These are phyloP conservation scores for Ophiostoma perfectum DNA, from an alignment of 2,329 filamentous ascomycete genomes.

Conservation along the genomic window DNA sequence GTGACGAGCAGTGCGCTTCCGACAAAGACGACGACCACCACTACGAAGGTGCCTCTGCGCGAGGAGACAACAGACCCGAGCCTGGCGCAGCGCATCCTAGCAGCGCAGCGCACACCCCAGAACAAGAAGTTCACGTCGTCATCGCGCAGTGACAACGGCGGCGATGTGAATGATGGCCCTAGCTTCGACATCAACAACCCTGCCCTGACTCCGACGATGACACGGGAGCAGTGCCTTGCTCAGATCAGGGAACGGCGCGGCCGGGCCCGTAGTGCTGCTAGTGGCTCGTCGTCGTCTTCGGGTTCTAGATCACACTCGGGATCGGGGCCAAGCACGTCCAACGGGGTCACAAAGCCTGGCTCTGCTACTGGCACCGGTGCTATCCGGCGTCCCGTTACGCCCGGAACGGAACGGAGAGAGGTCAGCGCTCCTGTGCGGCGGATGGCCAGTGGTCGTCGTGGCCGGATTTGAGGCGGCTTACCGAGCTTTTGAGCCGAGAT, in stretches of 20 bases:
- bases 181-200: constrained; percentile 53
- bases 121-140: constrained; percentile 21
- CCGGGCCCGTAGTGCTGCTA: constrained; percentile 58
- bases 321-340: not conserved
- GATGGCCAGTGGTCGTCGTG: constrained; percentile 22
- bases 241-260: constrained; percentile 69
- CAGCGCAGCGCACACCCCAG: constrained; percentile 41
- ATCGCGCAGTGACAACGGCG: not conserved
- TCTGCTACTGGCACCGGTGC: constrained; percentile 6
- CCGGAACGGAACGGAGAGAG: constrained; percentile 24
- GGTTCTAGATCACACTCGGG: not conserved
- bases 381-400: constrained; percentile 24
- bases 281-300: constrained; percentile 18
- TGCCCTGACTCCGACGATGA: constrained; percentile 60
- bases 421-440: constrained; percentile 26
- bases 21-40: constrained; percentile 45
- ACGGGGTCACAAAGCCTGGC: constrained; percentile 6
- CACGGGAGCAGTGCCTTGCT: constrained; percentile 67
- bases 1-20: constrained; percentile 42
- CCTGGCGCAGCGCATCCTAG: constrained; percentile 41
- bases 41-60: constrained; percentile 48
- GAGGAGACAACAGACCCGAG: constrained; percentile 42
- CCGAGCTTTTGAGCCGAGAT: not conserved
- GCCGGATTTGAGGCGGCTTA: not conserved
- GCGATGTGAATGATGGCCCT: constrained; percentile 28